phyloP scores from a whole-genome alignment of 169 alveolate species.

The Hammondia hammondi region DNA sequence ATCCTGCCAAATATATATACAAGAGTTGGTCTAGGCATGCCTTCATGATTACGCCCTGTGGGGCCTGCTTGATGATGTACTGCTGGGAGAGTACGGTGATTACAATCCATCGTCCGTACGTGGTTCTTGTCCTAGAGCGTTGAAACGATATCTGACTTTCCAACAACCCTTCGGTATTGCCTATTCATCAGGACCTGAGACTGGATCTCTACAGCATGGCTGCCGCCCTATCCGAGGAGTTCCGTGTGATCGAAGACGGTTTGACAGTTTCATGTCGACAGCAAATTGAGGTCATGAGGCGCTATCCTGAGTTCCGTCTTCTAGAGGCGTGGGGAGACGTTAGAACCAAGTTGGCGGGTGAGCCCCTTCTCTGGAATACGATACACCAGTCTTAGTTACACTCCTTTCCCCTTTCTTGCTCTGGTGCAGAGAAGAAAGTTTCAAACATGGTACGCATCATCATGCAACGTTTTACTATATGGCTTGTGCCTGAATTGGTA shows the following conservation, averaged over 20 bases:
- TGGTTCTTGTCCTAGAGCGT: too few species aligned
- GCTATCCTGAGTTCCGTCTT: slow-evolving; percentile 23
- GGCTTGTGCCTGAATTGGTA: too few species aligned
- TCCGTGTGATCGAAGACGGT: background rate
- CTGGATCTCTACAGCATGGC: slow-evolving; percentile 10
- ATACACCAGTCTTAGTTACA: background rate
- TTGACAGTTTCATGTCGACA: background rate
- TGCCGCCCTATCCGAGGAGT: background rate
- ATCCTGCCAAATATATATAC: too few species aligned
- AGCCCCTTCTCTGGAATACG: background rate
- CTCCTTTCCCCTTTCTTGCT: too few species aligned
- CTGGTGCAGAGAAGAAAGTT: too few species aligned
- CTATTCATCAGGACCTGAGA: background rate
- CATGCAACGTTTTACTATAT: too few species aligned
- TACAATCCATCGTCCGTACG: too few species aligned
- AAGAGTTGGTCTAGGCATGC: too few species aligned
- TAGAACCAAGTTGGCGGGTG: background rate
- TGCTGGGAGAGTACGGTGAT: too few species aligned
- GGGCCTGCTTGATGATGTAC: too few species aligned
- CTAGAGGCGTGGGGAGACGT: slow-evolving; percentile 31
- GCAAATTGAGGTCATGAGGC: background rate
- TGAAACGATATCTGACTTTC: background rate
- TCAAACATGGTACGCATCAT: too few species aligned
- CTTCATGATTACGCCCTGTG: too few species aligned
- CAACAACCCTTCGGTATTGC: background rate